Conservation (phyloP, 352 stramenopile species). For the Halophytophthora polymorphica region DNA sequence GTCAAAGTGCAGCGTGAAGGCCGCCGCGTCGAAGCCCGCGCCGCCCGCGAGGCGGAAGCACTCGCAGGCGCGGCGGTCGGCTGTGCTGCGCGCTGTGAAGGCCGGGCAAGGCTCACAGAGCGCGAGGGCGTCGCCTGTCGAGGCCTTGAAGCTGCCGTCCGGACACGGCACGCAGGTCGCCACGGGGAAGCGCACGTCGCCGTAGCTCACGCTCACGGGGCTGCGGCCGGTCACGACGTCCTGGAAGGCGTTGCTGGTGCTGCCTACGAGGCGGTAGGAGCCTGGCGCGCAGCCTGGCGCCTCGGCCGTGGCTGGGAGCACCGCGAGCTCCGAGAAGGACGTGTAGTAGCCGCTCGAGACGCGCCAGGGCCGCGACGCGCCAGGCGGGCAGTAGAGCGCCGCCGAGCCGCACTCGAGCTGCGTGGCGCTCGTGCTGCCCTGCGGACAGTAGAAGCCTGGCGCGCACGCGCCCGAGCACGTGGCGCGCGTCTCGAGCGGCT, state of each 20-base stretch:
- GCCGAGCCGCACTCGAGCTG: slow-evolving; percentile 35
- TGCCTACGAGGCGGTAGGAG: slow-evolving; percentile 21
- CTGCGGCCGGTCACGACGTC: slow-evolving; percentile 41
- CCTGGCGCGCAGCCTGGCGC: slow-evolving; percentile 23
- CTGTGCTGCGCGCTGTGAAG: slow-evolving; percentile 36
- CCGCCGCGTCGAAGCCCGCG: slow-evolving; percentile 22
- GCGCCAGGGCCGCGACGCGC: slow-evolving; percentile 26
- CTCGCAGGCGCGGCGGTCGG: slow-evolving; percentile 49
- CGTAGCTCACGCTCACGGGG: slow-evolving; percentile 54
- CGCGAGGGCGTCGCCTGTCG: slow-evolving; percentile 34
- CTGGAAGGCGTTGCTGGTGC: slow-evolving; percentile 28
- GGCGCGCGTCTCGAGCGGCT: slow-evolving; percentile 31
- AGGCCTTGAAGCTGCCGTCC: slow-evolving; percentile 65
- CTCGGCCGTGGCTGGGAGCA: slow-evolving; percentile 7
- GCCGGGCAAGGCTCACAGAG: slow-evolving; percentile 52
- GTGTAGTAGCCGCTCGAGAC: slow-evolving; percentile 49
- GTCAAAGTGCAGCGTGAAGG: slow-evolving; percentile 40
- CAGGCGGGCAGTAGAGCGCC: slow-evolving; percentile 44
- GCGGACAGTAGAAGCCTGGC: slow-evolving; percentile 57
- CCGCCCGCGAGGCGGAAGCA: slow-evolving; percentile 65
- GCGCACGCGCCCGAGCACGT: slow-evolving; percentile 50
- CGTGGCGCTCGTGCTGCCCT: slow-evolving; percentile 37
- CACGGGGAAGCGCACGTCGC: slow-evolving; percentile 50
- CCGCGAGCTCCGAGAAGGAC: slow-evolving; percentile 24
- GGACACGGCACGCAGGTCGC: slow-evolving; percentile 61